Base-by-base conservation (phyloP, 805 yeast species). In the Ogataea pini region DNA sequence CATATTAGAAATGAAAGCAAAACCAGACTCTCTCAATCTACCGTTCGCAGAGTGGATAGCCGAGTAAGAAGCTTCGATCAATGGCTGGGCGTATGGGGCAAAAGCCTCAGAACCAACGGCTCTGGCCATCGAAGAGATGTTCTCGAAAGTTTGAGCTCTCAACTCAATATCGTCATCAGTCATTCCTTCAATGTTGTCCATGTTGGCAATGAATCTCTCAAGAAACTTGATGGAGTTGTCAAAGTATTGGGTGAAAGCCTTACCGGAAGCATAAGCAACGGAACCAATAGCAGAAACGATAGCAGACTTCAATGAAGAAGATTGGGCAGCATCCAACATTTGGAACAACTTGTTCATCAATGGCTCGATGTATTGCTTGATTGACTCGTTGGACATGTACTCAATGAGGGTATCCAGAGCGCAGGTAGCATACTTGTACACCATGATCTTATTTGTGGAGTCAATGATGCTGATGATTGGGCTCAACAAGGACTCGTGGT, bases 211-310 rank as follows among this genome's bases (percentile, higher is more conserved):
- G 65, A 83, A 92, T 52, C 89, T 90, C 69, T 89, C 94, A 60
- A 94, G 77, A 54, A 78, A 80, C 65, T 84, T 83, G 58, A 92
- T 82, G 44, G 97, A 86, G 54, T 82, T 79, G 63, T 82, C 80
- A 69, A 92, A 92, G 74, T 79, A 94, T 51, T 98, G 97, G 51
- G 78, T 73, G 71, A 88, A 94, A 33, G 86, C 78, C 60, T 84
- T 83, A 70, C 97, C 97, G 37, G 96, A 82, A 48, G 98, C 96
- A 64, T 85, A 90, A 24, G 99, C 98, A 50, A 96, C 89, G 33
- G 98, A 91, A 47, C 98, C 98, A 66, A 94, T 88, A 33, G 97
- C 97, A 46, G 96, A 87, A 50, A 94, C 97, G 63, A 87, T 84
- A 51, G 89, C 88, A 42, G 87, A 72, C 67, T 83, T 85, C 63